These are phyloP conservation scores for Acanthamoeba sp. DNA, from an alignment of 208 protist species.

Conservation along the genomic window DNA sequence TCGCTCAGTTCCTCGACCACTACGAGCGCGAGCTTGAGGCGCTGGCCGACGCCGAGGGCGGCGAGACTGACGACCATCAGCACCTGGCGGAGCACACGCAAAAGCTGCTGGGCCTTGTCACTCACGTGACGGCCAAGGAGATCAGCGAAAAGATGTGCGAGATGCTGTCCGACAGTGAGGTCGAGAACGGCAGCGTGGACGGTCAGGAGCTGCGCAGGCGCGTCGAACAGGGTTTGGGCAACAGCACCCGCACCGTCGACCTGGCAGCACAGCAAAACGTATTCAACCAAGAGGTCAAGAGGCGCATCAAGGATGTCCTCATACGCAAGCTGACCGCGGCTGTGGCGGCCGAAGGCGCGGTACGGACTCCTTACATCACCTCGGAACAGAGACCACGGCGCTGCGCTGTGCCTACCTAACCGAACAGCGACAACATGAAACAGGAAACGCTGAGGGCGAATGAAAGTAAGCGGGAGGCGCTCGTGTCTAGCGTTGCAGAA, in stretches of 20 bases:
- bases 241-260: background rate
- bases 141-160: background rate
- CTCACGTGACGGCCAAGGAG: background rate
- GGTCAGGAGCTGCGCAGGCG: background rate
- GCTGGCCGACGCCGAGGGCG: background rate
- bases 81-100: background rate
- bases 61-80: background rate
- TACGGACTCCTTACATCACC: background rate
- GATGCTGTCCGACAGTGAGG: background rate
- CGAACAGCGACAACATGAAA: too few species aligned
- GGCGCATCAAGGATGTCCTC: background rate
- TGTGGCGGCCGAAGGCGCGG: background rate
- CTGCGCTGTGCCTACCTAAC: too few species aligned
- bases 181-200: background rate
- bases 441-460: background rate
- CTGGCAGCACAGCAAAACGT: background rate
- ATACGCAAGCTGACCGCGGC: background rate
- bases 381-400: background rate
- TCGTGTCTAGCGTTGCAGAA: background rate
- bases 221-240: background rate
- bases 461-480: background rate
- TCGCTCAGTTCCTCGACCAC: background rate
- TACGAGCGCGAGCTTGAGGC: background rate
- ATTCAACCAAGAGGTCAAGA: background rate
- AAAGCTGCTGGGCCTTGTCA: background rate